Evolutionary conservation across 169 alveolate genomes (phyloP).

Genomic region (Haemoproteus tartakovskyi): DNA sequence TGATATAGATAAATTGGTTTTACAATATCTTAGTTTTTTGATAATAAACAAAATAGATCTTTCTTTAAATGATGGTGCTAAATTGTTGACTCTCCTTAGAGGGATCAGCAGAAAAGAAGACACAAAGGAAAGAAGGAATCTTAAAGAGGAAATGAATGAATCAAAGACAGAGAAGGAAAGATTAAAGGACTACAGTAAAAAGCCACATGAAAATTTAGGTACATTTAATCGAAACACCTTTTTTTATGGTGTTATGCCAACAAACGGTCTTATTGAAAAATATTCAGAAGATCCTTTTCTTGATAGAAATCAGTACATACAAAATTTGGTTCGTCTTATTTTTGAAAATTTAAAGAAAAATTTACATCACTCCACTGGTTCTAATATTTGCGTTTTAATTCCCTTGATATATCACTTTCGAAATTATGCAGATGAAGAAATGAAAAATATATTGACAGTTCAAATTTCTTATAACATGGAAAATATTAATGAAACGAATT

Average conservation of each 20-base stretch:
- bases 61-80: slow-evolving; percentile 25
- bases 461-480: slow-evolving; percentile 50
- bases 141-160: no score
- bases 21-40: slow-evolving; percentile 28
- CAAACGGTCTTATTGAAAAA: no score
- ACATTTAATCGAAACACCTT: no score
- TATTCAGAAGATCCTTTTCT: no score
- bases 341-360: slow-evolving; percentile 35
- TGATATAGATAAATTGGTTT: slow-evolving; percentile 6
- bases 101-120: not conserved
- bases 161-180: no score
- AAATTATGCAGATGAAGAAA: slow-evolving; percentile 54
- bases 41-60: slow-evolving; percentile 40
- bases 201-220: no score
- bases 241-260: no score
- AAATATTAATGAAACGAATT: slow-evolving; percentile 29
- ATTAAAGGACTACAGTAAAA: no score
- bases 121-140: not conserved
- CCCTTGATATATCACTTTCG: slow-evolving; percentile 49
- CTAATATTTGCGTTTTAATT: slow-evolving; percentile 38
- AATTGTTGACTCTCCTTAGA: slow-evolving; percentile 27
- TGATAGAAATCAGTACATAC: no score
- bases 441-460: slow-evolving; percentile 62
- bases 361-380: slow-evolving; percentile 23
- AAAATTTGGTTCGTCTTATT: slow-evolving; percentile 37